Conservation (phyloP, 192 early-diverging fungal species). For the Coemansia sp. region DNA sequence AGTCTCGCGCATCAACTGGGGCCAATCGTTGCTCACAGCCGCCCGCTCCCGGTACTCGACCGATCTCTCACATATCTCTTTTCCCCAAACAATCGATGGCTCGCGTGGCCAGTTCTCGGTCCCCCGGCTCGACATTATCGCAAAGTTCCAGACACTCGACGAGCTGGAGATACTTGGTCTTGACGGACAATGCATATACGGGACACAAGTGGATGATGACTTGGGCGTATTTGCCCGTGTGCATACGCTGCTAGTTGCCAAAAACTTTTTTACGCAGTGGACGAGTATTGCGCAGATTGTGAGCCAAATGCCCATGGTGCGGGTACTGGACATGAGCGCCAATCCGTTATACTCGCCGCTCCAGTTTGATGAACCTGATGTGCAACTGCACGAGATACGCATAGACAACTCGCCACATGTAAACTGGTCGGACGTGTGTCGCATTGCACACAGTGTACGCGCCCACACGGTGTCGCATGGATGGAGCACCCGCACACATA, state of each 20-base stretch:
- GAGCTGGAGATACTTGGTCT: slow-evolving; percentile 14
- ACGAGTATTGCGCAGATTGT: slow-evolving; percentile 13
- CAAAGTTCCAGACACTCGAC: slow-evolving; percentile 15
- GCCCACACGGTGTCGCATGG: neutral
- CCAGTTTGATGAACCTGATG: neutral
- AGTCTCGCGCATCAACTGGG: slow-evolving; percentile 35
- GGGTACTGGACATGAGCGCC: slow-evolving; percentile 23
- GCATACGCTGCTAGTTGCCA: slow-evolving; percentile 21
- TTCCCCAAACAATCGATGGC: slow-evolving; percentile 31
- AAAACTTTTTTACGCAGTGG: slow-evolving; percentile 36
- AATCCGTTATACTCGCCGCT: slow-evolving; percentile 17
- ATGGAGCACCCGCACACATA: neutral
- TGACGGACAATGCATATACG: slow-evolving; percentile 15
- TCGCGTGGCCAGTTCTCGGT: slow-evolving; percentile 32
- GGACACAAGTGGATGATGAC: neutral
- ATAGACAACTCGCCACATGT: neutral
- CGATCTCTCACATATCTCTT: neutral
- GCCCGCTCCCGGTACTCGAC: slow-evolving; percentile 21
- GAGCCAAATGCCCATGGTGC: neutral
- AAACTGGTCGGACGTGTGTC: neutral
- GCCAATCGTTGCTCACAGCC: slow-evolving; percentile 25
- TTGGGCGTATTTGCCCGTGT: slow-evolving; percentile 6
- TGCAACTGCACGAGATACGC: neutral
- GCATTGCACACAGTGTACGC: neutral
- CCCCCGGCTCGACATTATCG: slow-evolving; percentile 32